Base-by-base conservation (phyloP, 2,329 filamentous ascomycete genomes). In the Neopestalotiopsis rosae region DNA sequence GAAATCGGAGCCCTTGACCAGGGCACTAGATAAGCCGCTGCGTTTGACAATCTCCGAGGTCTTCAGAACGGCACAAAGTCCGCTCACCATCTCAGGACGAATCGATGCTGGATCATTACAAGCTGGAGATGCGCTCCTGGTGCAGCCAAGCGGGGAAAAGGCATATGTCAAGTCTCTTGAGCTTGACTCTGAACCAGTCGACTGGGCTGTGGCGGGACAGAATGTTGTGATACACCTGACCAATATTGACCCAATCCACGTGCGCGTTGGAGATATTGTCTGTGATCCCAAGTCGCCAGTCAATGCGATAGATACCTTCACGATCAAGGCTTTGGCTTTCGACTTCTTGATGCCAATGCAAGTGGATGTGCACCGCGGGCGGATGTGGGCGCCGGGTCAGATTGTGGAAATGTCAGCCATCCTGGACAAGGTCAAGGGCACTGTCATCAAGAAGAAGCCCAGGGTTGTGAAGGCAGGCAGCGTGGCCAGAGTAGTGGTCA, bases 131-230 rank as follows among this genome's bases (percentile, higher is more conserved):
- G 87, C 87, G 1, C 83, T 98, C 14, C 78, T 95, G 5, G 88
- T 94, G 2, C 92, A 97, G 79, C 96, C 96, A 0, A 93, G 92
- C 67, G 91, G 90, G 30, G 92, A 98, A 77, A 91, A 88, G 49
- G 95, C 94, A 1, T 90, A 89, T 65, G 88, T 98, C 79, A 97
- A 95, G 78, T 91, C 89, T 3, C 85, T 99, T 62, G 91, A 96
- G 78, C 87, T 94, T 10, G 92, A 95, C 77, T 87, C 89, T 28
- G 88, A 92, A 65, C 82, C 88, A 1, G 88, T 87, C 13, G 94
- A 97, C 69, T 99, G 94, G 94, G 94, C 93, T 0, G 94, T 98
- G 14, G 95, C 95, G 0, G 95, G 95, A 1, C 94, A 98, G 76
- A 97, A 96, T 69, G 89, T 93, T 17, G 91, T 91, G 0, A 83